Base-by-base conservation (phyloP, 306 rosid species). In the Trifolium repens region DNA sequence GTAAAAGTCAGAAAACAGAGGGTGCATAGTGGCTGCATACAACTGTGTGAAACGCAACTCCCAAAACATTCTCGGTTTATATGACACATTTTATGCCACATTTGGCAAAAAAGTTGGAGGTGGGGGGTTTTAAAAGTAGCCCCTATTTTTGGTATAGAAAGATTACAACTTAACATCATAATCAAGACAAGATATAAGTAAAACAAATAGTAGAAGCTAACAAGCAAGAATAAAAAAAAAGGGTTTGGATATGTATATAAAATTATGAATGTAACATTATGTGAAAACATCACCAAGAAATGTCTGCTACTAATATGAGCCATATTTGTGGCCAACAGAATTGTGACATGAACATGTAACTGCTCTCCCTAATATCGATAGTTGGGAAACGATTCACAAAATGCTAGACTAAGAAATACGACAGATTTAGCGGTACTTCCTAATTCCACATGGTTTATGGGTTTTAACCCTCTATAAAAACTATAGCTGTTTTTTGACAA, bases 371-470 rank as follows among this genome's bases (percentile, higher is more conserved):
- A 76, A 43, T 71, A 65, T 19, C 17, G 62, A 52, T 72, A 52
- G 71, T 65, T 67, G 75, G 62, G 50, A 75, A 85, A 80, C 60
- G 75, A 69, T 79, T 65, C 81, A 79, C 73, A 70, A 19, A 59
- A 60, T 70, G 58, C 73, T 72, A 81, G 83, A 81, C 49, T 69
- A 79, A 58, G 66, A 76, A 75, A 79, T 69, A 61, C n/a, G 40
- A 47, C 67, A 34, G 40, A 60, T 63, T 74, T 73, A 57, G 82
- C 71, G 77, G 76, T 68, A 78, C 37, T 75, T 72, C 55, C 79
- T 72, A 78, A 78, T 83, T 84, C 87, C 81, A 79, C 17, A 65
- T 35, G 70, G 74, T 71, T 68, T 47, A 71, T 16, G 80, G 75
- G 69, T 69, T 64, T 64, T 77, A 69, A 72, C 85, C 80, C 84